A percentile compares a stretch with the other conserved stretches of the same genome.
phyloP scores from a whole-genome alignment of 768 basidiomycete genomes.

The Albatrellus ellisii region DNA sequence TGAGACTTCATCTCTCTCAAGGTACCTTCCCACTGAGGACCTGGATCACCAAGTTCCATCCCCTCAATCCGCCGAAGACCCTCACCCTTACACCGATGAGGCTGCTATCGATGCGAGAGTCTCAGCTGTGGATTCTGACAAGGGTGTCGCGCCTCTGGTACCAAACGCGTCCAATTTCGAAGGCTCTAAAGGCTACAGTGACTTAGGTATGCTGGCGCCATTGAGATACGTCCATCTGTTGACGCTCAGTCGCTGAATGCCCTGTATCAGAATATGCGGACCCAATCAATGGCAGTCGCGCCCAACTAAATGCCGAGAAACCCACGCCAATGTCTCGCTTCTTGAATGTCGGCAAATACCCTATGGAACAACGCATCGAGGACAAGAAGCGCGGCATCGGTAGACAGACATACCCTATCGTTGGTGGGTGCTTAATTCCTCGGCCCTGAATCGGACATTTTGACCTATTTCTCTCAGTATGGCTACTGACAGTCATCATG shows the following conservation, averaged over 20 bases:
- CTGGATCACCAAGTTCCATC: too few species aligned
- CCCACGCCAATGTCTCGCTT: conserved; percentile 2
- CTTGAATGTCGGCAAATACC: conserved; percentile 24
- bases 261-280: neutral
- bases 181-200: neutral
- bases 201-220: neutral
- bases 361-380: conserved; percentile 72
- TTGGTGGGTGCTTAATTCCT: conserved; percentile 35
- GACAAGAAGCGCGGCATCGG: conserved; percentile 79
- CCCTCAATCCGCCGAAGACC: conserved; percentile 2
- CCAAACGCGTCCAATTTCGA: neutral
- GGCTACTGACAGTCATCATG: conserved; percentile 54
- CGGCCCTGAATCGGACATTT: neutral
- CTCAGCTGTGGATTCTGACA: neutral
- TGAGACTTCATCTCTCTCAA: too few species aligned
- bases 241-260: neutral
- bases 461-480: conserved; percentile 32
- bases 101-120: neutral
- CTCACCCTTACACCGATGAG: conserved; percentile 6
- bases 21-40: too few species aligned
- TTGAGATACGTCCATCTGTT: too few species aligned
- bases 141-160: neutral
- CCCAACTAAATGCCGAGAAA: neutral
- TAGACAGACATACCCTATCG: conserved; percentile 66
- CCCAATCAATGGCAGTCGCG: neutral